These are phyloP conservation scores for Fennellomyces sp. DNA, from an alignment of 371 early-diverging fungal species.

Conservation along the genomic window DNA sequence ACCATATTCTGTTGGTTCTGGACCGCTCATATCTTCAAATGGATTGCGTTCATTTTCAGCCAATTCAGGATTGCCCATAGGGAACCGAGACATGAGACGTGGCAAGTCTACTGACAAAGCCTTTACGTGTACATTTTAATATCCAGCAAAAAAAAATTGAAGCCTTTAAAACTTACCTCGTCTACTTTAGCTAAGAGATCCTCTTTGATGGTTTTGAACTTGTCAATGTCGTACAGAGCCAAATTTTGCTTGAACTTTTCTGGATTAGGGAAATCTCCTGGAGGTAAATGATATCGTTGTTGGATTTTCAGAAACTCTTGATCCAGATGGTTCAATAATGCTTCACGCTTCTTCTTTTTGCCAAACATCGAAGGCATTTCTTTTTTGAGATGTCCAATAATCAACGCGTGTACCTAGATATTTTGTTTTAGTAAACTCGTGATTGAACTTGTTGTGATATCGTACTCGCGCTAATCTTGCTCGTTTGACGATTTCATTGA, in stretches of 20 bases:
- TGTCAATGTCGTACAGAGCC: slow-evolving; percentile 74
- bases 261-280: slow-evolving; percentile 76
- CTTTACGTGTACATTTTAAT: background rate
- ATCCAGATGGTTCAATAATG: slow-evolving; percentile 69
- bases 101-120: slow-evolving; percentile 37
- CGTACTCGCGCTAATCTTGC: slow-evolving; percentile 72
- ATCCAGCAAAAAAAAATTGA: too few relatives aligned
- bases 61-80: slow-evolving; percentile 37
- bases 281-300: slow-evolving; percentile 66
- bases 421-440: background rate
- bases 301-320: slow-evolving; percentile 78
- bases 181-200: slow-evolving; percentile 62
- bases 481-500: slow-evolving; percentile 91
- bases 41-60: slow-evolving; percentile 35
- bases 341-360: slow-evolving; percentile 76
- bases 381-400: slow-evolving; percentile 76
- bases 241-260: slow-evolving; percentile 65
- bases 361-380: slow-evolving; percentile 86
- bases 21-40: slow-evolving; percentile 20
- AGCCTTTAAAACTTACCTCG: slow-evolving; percentile 36
- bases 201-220: slow-evolving; percentile 73
- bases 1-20: slow-evolving; percentile 16
- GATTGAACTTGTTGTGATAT: background rate
- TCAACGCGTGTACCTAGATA: slow-evolving; percentile 73
- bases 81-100: slow-evolving; percentile 38